Evolutionary conservation across 2,329 filamentous ascomycete genomes (phyloP).

Genomic region (Fusarium odoratissimum): DNA sequence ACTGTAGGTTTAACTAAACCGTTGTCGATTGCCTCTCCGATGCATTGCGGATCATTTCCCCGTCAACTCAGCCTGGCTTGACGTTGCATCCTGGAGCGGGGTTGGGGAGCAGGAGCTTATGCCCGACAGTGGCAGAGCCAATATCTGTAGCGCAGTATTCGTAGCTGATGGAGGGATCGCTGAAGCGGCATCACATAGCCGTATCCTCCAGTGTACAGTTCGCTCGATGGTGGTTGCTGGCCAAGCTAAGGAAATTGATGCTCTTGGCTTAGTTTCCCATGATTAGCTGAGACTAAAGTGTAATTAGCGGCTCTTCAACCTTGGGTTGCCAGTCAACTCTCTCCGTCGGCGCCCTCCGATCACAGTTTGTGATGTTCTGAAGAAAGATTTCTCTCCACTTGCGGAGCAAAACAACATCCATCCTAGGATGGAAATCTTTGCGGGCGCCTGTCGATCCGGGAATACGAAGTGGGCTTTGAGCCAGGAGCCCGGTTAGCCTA

Average conservation of each 20-base stretch:
- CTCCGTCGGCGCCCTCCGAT: slow-evolving; percentile 33
- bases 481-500: slow-evolving; percentile 18
- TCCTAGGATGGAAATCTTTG: slow-evolving; percentile 6
- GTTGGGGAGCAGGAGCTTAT: slow-evolving; percentile 27
- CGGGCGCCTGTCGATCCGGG: slow-evolving; percentile 25
- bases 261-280: slow-evolving; percentile 15
- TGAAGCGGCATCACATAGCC: slow-evolving; percentile 16
- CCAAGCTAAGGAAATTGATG: slow-evolving; percentile 1
- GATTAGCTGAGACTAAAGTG: neutral
- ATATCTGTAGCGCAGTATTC: neutral
- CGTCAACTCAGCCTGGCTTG: slow-evolving; percentile 13
- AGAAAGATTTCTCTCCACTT: neutral
- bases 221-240: neutral
- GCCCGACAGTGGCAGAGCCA: neutral
- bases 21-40: slow-evolving; percentile 28
- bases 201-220: neutral
- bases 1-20: neutral
- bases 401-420: slow-evolving; percentile 10
- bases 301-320: slow-evolving; percentile 9
- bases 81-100: slow-evolving; percentile 38
- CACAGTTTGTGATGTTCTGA: neutral
- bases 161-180: slow-evolving; percentile 14
- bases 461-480: slow-evolving; percentile 26
- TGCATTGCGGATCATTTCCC: slow-evolving; percentile 36
- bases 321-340: neutral